Conservation (phyloP, 1,284 basidiomycete species). For the Fistulinella staudtii region DNA sequence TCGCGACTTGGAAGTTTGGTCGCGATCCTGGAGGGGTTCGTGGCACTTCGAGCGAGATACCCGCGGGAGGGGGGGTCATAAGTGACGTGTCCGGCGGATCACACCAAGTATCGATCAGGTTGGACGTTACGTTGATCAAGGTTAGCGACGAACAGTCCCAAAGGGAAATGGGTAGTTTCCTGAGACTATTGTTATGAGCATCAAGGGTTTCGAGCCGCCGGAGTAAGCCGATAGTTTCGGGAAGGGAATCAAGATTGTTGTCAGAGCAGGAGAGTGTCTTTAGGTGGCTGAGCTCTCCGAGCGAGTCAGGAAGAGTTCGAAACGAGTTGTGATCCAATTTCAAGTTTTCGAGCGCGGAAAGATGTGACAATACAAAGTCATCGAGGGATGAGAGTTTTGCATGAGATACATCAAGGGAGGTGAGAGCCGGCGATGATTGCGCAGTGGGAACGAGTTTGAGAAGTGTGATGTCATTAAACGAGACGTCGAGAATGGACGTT, state of each 20-base stretch:
- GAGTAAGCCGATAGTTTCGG: slow-evolving; percentile 74
- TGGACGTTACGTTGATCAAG: slow-evolving; percentile 86
- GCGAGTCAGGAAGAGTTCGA: slow-evolving; percentile 76
- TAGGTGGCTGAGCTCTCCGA: slow-evolving; percentile 73
- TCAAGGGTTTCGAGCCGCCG: slow-evolving; percentile 78
- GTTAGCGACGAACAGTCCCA: slow-evolving; percentile 83
- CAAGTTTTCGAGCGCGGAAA: slow-evolving; percentile 70
- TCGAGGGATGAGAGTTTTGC: slow-evolving; percentile 88
- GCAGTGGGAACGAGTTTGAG: slow-evolving; percentile 64
- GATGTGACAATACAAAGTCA: slow-evolving; percentile 65
- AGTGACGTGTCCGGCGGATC: slow-evolving; percentile 44
- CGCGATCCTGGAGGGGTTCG: slow-evolving; percentile 9
- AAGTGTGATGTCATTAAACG: slow-evolving; percentile 81
- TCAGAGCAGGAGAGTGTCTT: slow-evolving; percentile 83
- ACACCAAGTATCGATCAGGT: slow-evolving; percentile 75
- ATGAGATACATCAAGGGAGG: slow-evolving; percentile 83
- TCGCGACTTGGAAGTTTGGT: slow-evolving; percentile 19
- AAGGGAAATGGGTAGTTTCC: slow-evolving; percentile 69
- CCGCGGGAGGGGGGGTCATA: slow-evolving; percentile 8
- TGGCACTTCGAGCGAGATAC: slow-evolving; percentile 23
- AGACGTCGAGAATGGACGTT: slow-evolving; percentile 61
- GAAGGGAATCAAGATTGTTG: slow-evolving; percentile 81
- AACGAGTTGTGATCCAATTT: slow-evolving; percentile 87
- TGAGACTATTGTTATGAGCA: slow-evolving; percentile 90
- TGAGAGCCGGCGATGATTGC: slow-evolving; percentile 62